Evolutionary conservation across 345 rosid species (phyloP), one percentile per base, ranked within the genome.

Genomic region (Erucastrum elatum): DNA sequence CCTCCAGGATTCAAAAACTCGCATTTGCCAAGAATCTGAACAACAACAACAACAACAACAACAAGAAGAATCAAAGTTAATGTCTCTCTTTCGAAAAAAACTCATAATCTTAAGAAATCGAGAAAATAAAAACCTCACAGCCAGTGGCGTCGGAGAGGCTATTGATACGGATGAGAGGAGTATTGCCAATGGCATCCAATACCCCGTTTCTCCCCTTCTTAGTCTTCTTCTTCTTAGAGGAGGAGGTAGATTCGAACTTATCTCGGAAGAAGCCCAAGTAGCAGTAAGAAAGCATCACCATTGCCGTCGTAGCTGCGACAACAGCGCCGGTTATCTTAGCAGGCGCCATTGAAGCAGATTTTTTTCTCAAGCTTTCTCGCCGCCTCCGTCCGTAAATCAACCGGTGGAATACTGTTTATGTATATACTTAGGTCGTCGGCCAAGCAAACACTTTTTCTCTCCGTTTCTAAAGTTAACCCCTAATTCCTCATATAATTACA

Each of bases 1-100:
- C 98, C 99, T 60, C 99, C 99, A 5, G 99, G 99, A 85, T 93
- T 93, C 76, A 95, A 78, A 85, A 95, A 95, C 81, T 95, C 99
- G 64, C 98, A 93, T 72, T 95, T 91, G 2, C 93, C 99, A 29
- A 91, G 89, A 84, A 95, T 95, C 99, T 95, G 84, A 80, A 75
- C 4, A 68, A 26, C 35, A n/a, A n/a, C n/a, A n/a, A n/a, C n/a
- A n/a, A n/a, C n/a, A n/a, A n/a, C n/a, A n/a, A n/a, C n/a, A n/a
- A n/a, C n/a, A n/a, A 76, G 41, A n/a, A 13, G 46, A 75, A 62
- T 11, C 7, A 1, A 27, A 76, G 35, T 12, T 66, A 0, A 16
- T 2, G 10, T 17, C 33, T n/a, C n/a, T n/a, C n/a, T n/a, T n/a
- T n/a, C n/a, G n/a, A n/a, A n/a, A n/a, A n/a, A n/a, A n/a, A n/a